Percentiles rank a stretch among this genome's conserved stretches.
These are phyloP conservation scores for Elongisporangium undulatum DNA, from an alignment of 352 stramenopile genomes.

Conservation along the genomic window DNA sequence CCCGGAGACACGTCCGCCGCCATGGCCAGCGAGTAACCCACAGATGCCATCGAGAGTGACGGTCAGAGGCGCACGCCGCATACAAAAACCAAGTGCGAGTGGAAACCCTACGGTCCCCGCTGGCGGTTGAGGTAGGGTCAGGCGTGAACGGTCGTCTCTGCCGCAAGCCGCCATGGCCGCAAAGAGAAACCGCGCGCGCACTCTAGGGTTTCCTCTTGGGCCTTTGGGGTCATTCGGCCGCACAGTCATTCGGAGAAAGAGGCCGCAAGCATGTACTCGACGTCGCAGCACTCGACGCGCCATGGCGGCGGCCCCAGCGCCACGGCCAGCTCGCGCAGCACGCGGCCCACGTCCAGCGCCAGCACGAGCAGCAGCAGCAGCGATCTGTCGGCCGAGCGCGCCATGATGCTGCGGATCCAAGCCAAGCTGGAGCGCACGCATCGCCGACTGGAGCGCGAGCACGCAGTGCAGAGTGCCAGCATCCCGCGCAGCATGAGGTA, in stretches of 20 bases:
- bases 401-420: constrained; percentile 71
- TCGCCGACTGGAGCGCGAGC: constrained; percentile 36
- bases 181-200: neutral
- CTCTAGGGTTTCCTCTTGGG: neutral
- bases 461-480: constrained; percentile 12
- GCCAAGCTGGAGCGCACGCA: constrained; percentile 61
- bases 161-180: neutral
- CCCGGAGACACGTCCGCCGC: neutral
- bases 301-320: neutral
- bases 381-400: constrained; percentile 34
- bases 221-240: neutral
- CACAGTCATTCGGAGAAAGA: neutral
- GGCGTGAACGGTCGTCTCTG: neutral
- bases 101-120: neutral
- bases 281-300: neutral
- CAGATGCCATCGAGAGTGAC: neutral
- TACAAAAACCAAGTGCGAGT: neutral
- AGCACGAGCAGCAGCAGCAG: constrained; percentile 1
- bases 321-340: neutral
- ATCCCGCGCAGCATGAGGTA: constrained; percentile 26
- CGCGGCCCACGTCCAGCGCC: neutral
- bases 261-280: neutral
- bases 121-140: neutral
- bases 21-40: neutral
- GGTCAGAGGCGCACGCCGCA: neutral